phyloP scores from a whole-genome alignment of 1,139 yeast species.

The Fermentozyma sake region DNA sequence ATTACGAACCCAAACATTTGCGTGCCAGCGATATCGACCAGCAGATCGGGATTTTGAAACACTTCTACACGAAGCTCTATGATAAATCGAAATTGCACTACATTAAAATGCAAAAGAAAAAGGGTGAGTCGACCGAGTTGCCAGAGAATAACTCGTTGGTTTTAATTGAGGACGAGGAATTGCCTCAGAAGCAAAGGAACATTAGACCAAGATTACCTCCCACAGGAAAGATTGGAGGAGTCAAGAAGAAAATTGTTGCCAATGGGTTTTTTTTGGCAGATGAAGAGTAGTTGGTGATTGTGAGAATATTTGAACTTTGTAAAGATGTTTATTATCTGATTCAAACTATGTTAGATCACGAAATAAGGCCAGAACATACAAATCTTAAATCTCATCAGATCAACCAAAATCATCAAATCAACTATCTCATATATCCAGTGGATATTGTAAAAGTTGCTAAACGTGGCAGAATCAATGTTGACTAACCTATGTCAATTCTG shows the following conservation, averaged over 20 bases:
- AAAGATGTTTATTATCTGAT: too few species aligned
- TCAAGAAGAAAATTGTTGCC: constrained; percentile 59
- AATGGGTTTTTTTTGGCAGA: constrained; percentile 46
- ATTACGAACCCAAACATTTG: constrained; percentile 43
- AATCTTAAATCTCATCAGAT: too few species aligned
- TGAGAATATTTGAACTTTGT: too few species aligned
- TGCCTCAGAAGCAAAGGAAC: constrained; percentile 75
- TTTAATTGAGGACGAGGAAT: constrained; percentile 72
- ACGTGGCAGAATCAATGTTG: too few species aligned
- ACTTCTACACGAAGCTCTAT: constrained; percentile 50
- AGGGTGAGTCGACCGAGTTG: constrained; percentile 44
- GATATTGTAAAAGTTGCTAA: too few species aligned
- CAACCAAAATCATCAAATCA: too few species aligned
- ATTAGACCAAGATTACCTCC: constrained; percentile 89
- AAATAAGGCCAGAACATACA: too few species aligned
- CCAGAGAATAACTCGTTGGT: constrained; percentile 39
- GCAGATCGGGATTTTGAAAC: constrained; percentile 57
- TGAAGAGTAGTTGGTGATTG: constrained; percentile 6
- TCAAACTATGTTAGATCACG: too few species aligned
- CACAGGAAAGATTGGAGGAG: constrained; percentile 75
- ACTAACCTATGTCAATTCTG: too few species aligned
- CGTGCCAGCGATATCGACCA: constrained; percentile 46
- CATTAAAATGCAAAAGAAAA: constrained; percentile 51
- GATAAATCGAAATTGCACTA: constrained; percentile 48
- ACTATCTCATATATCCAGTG: too few species aligned